Conservation (phyloP, 495 filamentous ascomycete species). For the Penicillium alfredii region DNA sequence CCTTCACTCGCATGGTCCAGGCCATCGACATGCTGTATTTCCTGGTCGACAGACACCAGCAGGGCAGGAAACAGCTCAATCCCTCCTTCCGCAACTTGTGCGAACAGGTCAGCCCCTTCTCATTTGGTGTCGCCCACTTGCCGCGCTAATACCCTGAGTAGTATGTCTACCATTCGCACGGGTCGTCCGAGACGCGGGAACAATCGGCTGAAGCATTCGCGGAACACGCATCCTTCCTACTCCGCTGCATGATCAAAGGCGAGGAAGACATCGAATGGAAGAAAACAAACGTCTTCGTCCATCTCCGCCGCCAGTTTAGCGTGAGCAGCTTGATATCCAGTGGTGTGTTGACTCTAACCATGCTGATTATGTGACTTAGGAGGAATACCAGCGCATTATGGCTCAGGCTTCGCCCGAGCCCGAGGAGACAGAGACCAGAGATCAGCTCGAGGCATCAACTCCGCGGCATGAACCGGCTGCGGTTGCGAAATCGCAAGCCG, state of each 20-base stretch:
- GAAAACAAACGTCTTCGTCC: constrained; percentile 46
- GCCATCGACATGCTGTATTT: constrained; percentile 67
- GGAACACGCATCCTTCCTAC: constrained; percentile 49
- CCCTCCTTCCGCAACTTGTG: constrained; percentile 38
- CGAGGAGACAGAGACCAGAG: constrained; percentile 20
- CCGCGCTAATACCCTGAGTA: constrained; percentile 10
- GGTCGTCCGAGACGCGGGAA: constrained; percentile 39
- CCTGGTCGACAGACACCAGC: constrained; percentile 46
- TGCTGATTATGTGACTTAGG: constrained; percentile 26
- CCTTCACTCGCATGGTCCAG: constrained; percentile 62
- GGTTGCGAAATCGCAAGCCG: constrained; percentile 31
- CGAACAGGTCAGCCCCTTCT: constrained; percentile 34
- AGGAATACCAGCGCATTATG: constrained; percentile 35
- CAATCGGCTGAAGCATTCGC: constrained; percentile 48
- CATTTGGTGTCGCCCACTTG: constrained; percentile 1
- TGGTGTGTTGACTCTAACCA: too few species aligned
- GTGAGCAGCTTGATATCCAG: too few species aligned
- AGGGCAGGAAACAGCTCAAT: constrained; percentile 33
- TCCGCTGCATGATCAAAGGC: constrained; percentile 52
- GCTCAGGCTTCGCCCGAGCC: constrained; percentile 22
- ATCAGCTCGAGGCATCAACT: constrained; percentile 18
- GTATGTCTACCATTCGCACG: constrained; percentile 41
- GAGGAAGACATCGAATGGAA: constrained; percentile 52
- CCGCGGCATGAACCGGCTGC: constrained; percentile 25
- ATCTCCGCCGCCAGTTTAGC: constrained; percentile 47